Evolutionary conservation across 2,329 filamentous ascomycete species (phyloP), one percentile per base, ranked within the genome.

Genomic region (Chaetomium olivaceum): DNA sequence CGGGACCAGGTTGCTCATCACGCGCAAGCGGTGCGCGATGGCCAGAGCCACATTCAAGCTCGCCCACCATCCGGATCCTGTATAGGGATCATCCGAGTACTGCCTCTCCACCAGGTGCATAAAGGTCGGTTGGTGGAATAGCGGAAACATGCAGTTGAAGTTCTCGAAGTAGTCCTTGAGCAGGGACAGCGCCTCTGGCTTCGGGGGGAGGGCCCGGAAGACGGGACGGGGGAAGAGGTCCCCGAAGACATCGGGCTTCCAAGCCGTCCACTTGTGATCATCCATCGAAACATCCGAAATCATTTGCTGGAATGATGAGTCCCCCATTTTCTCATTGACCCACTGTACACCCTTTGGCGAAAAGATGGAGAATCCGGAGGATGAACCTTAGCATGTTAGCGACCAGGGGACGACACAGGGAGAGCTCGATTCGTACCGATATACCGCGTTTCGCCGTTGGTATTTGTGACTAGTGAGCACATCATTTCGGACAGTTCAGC

Each of bases 271-370:
- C 76, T 96, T 97, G 77, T 95, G 92, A 73, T 97, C 92, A 72
- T 97, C 92, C 51, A 96, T 88, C 29, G 91, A 92, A n/a, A 94
- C 91, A 61, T 92, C 89, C 2, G 90, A 90, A 63, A 99, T 97
- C 91, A 97, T 98, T 64, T 91, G 87, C 76, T 96, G 91, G 78
- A 99, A 99, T 0, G 93, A 96, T 25, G 85, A 88, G 75, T 99
- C 95, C n/a, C 95, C 95, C 2, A 93, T 98, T 81, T 96, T 97
- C 71, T 95, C 89, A 73, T 97, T 98, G 61, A 99, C 94, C 95
- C 95, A 99, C 77, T 97, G 91, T 62, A 99, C 96, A 54, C 95
- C 95, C 76, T 97, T 97, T 16, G 94, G 95, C 0, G 94, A 98
- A 80, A 99, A 98, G 72, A 99, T 99, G 62, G 94, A 98, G 78